Evolutionary conservation across 306 rosid species (phyloP).

Genomic region (Quercus ilex): DNA sequence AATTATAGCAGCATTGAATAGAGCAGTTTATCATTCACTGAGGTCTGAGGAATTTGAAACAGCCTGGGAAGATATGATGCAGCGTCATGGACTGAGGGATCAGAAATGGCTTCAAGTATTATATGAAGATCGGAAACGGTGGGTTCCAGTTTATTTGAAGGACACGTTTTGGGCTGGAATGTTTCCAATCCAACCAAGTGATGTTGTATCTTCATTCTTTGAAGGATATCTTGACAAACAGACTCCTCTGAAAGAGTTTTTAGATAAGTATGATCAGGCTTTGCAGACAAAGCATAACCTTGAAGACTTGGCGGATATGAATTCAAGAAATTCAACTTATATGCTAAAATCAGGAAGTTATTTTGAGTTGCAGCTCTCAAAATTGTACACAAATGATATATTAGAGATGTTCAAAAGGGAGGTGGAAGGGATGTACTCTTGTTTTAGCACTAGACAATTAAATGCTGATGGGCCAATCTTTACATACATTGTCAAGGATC

Average conservation of each 20-base stretch:
- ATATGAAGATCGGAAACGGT: slow-evolving; percentile 54
- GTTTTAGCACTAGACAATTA: slow-evolving; percentile 48
- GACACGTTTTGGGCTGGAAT: slow-evolving; percentile 61
- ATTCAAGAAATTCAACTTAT: slow-evolving; percentile 44
- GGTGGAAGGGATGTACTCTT: slow-evolving; percentile 58
- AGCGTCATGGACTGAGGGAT: slow-evolving; percentile 40
- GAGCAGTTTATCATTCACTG: slow-evolving; percentile 52
- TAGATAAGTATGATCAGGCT: slow-evolving; percentile 50
- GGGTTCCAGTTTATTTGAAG: slow-evolving; percentile 64
- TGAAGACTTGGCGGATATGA: slow-evolving; percentile 61
- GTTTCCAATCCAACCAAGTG: slow-evolving; percentile 43
- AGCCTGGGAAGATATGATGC: slow-evolving; percentile 67
- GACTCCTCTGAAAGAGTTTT: slow-evolving; percentile 50
- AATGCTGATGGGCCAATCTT: slow-evolving; percentile 48
- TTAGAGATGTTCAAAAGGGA: slow-evolving; percentile 50
- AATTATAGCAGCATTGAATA: slow-evolving; percentile 35
- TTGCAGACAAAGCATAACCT: slow-evolving; percentile 45
- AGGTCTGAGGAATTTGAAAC: slow-evolving; percentile 60
- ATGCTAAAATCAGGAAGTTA: slow-evolving; percentile 42
- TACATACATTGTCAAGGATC: slow-evolving; percentile 55
- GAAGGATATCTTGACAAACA: slow-evolving; percentile 36
- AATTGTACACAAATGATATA: slow-evolving; percentile 52
- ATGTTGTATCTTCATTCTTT: slow-evolving; percentile 38
- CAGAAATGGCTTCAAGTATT: slow-evolving; percentile 66
- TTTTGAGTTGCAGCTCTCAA: slow-evolving; percentile 60